These are phyloP conservation scores for Viridothelium virens DNA, from an alignment of 495 filamentous ascomycete species.

Conservation along the genomic window DNA sequence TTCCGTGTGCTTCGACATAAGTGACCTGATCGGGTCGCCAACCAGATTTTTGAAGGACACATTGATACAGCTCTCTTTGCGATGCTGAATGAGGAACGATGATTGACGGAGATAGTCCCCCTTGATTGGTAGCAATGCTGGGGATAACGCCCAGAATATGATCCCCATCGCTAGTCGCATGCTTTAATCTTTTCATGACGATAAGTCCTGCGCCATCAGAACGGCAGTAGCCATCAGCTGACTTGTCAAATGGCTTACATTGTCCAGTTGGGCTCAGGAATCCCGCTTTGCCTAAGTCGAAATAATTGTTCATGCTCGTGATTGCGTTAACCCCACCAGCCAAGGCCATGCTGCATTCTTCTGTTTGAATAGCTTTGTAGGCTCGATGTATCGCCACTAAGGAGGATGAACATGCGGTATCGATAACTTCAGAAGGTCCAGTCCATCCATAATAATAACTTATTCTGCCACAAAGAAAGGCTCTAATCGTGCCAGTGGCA, in stretches of 20 bases:
- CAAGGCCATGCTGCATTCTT: conserved; percentile 19
- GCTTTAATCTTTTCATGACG: conserved; percentile 41
- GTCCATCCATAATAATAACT: conserved; percentile 40
- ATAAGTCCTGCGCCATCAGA: conserved; percentile 41
- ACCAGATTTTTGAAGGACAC: conserved; percentile 18
- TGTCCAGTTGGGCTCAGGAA: conserved; percentile 22
- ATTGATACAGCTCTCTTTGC: conserved; percentile 24
- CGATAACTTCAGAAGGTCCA: conserved; percentile 15
- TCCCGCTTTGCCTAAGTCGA: conserved; percentile 18
- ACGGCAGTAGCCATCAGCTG: conserved; percentile 28
- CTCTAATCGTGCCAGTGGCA: conserved; percentile 15
- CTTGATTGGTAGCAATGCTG: conserved; percentile 21
- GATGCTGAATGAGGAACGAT: conserved; percentile 30
- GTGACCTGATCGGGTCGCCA: conserved; percentile 25
- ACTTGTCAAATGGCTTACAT: conserved; percentile 24
- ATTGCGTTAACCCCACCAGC: conserved; percentile 29
- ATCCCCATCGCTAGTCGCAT: conserved; percentile 43
- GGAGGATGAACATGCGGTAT: conserved; percentile 26
- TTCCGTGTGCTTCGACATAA: conserved; percentile 38
- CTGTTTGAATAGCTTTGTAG: conserved; percentile 14
- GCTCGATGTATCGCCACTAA: conserved; percentile 23
- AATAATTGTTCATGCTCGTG: conserved; percentile 20
- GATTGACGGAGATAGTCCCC: conserved; percentile 24
- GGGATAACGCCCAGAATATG: conserved; percentile 39
- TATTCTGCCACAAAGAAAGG: conserved; percentile 29